phyloP scores from a whole-genome alignment of 805 yeast genomes.

The Candida loeiensis region DNA sequence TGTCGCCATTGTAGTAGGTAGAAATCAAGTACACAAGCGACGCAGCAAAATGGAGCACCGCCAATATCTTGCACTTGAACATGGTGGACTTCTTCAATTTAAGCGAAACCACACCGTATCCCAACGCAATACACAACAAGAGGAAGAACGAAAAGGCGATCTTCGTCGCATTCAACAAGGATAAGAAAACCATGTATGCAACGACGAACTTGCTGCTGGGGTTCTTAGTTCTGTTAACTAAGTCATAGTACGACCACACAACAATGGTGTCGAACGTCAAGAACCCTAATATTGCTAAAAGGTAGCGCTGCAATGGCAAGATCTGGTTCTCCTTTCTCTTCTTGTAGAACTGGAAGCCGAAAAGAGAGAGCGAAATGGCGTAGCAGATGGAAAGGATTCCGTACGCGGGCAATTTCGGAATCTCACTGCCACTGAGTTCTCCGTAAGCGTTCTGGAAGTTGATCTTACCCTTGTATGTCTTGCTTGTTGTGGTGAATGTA shows the following conservation, averaged over 20 bases:
- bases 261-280: conserved; percentile 80
- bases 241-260: conserved; percentile 88
- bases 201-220: conserved; percentile 59
- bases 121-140: conserved; percentile 78
- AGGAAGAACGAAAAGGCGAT: conserved; percentile 83
- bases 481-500: conserved; percentile 48
- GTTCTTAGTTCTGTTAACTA: conserved; percentile 57
- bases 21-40: conserved; percentile 33
- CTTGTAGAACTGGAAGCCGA: conserved; percentile 79
- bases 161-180: conserved; percentile 75
- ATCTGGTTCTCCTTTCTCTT: conserved; percentile 74
- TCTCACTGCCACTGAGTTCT: conserved; percentile 80
- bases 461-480: conserved; percentile 59
- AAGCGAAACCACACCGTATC: conserved; percentile 92
- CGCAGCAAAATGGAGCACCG: conserved; percentile 36
- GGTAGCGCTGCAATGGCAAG: conserved; percentile 84
- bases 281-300: conserved; percentile 79
- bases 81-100: conserved; percentile 71
- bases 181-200: conserved; percentile 67
- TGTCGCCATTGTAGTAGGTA: conserved; percentile 27
- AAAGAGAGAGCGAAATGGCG: conserved; percentile 75
- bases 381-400: conserved; percentile 83
- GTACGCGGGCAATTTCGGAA: conserved; percentile 85
- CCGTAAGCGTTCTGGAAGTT: conserved; percentile 93
- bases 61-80: conserved; percentile 52